Base-by-base conservation (phyloP, 805 yeast genomes). In the Candida methanosorbosa region DNA sequence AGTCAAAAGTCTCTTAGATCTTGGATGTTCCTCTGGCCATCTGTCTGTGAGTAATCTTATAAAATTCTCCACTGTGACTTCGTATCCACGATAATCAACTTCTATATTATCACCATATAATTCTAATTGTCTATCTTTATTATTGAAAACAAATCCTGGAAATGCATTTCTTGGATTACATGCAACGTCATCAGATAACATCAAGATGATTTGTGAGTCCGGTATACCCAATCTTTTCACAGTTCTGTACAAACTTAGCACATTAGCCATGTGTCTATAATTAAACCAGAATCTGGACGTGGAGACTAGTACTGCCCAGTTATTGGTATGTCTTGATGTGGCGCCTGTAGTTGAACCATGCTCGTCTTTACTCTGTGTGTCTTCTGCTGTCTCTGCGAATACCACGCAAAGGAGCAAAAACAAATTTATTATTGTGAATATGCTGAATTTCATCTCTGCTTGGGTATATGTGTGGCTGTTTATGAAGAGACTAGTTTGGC, bases 271-370 rank as follows among this genome's bases (percentile, higher is more conserved):
- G 57, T 92, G 99, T 54, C 98, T 70, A 54, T 92, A 92, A 58
- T 92, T 92, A 69, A 92, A 92, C 99, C 99, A 92, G 61, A 92
- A 92, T 39, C 97, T 66, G 11, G 97, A 87, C 1, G 99, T 90
- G 2, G 95, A 86, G 26, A 92, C 96, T 30, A 92, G 63, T 4
- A 92, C 97, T 0, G 98, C 90, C 80, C 79, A 74, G 52, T 74
- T 75, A 50, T 74, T 75, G 22, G 78, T 74, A 46, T 87, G 74
- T 61, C 81, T 47, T 29, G 74, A 49, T 14, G 39, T 21, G 8
- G 23, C 11, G n/a, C n/a, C n/a, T n/a, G n/a, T n/a, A n/a, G n/a
- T n/a, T n/a, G n/a, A n/a, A n/a, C n/a, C n/a, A n/a, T n/a, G n/a
- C n/a, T n/a, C n/a, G n/a, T n/a, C n/a, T n/a, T n/a, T n/a, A n/a